Conservation (phyloP, 176 grass and related monocot species). For the Triticum aestivum region DNA sequence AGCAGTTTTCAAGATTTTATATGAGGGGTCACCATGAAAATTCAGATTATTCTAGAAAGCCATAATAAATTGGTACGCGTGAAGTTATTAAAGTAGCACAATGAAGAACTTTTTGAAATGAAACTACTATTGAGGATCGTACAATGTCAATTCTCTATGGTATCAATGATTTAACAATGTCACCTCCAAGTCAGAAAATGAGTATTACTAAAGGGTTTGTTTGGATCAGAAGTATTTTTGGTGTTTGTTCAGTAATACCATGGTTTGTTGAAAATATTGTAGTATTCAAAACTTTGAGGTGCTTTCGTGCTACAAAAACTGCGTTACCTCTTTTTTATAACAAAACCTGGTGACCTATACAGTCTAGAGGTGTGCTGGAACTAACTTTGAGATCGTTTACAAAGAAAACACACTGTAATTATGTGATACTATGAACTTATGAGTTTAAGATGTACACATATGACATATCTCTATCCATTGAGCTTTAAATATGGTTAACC, state of each 20-base stretch:
- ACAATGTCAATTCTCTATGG: neutral
- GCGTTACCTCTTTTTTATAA: neutral
- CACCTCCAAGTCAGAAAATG: neutral
- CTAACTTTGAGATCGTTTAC: neutral
- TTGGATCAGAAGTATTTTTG: neutral
- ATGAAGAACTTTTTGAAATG: neutral
- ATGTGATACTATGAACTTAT: neutral
- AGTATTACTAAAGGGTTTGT: neutral
- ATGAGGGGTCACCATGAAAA: neutral
- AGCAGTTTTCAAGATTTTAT: neutral
- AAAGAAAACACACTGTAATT: neutral
- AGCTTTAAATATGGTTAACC: neutral
- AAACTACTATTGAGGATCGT: conserved; percentile 11
- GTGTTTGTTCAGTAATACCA: neutral
- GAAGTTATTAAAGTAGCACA: neutral
- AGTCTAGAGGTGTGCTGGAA: neutral
- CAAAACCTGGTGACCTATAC: neutral
- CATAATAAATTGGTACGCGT: neutral
- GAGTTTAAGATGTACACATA: neutral
- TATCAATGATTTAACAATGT: neutral
- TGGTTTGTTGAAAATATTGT: neutral
- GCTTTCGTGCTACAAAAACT: neutral
- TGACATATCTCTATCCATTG: neutral
- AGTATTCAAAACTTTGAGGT: neutral
- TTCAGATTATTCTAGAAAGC: neutral